phyloP scores from a whole-genome alignment of 1,284 basidiomycete species.

The Puccinia sorghi region DNA sequence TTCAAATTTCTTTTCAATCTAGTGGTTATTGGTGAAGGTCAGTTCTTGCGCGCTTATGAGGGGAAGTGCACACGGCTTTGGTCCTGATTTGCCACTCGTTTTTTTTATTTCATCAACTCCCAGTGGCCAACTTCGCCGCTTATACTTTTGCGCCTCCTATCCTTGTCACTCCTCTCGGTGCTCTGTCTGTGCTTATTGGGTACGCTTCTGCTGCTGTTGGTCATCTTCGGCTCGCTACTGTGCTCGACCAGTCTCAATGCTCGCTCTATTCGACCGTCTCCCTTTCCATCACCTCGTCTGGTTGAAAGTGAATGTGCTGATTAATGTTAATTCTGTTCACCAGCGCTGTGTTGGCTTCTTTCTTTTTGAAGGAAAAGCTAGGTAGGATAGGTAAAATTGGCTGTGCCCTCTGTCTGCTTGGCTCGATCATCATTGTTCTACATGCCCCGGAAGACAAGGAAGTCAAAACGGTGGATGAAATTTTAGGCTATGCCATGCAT shows the following conservation, averaged over 20 bases:
- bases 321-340: background rate
- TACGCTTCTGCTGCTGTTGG: conserved; percentile 60
- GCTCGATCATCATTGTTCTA: conserved; percentile 90
- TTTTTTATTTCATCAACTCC: background rate
- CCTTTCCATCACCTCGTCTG: background rate
- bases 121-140: conserved; percentile 97
- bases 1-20: conserved; percentile 50
- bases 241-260: conserved; percentile 14
- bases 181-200: conserved; percentile 96
- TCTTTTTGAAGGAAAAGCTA: conserved; percentile 88
- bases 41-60: no score
- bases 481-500: conserved; percentile 82
- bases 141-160: conserved; percentile 98
- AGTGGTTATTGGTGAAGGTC: conserved; percentile 90
- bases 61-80: background rate
- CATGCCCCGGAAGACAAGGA: conserved; percentile 96
- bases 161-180: conserved; percentile 91
- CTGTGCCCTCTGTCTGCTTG: conserved; percentile 85
- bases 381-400: conserved; percentile 90
- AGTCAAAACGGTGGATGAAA: conserved; percentile 90
- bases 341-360: conserved; percentile 87
- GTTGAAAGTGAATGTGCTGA: background rate
- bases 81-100: conserved; percentile 28
- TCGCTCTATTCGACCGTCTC: background rate
- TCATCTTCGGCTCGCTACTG: conserved; percentile 10